Evolutionary conservation across 2,329 filamentous ascomycete species (phyloP), one percentile per base, ranked within the genome.

Genomic region (Pyricularia grisea): DNA sequence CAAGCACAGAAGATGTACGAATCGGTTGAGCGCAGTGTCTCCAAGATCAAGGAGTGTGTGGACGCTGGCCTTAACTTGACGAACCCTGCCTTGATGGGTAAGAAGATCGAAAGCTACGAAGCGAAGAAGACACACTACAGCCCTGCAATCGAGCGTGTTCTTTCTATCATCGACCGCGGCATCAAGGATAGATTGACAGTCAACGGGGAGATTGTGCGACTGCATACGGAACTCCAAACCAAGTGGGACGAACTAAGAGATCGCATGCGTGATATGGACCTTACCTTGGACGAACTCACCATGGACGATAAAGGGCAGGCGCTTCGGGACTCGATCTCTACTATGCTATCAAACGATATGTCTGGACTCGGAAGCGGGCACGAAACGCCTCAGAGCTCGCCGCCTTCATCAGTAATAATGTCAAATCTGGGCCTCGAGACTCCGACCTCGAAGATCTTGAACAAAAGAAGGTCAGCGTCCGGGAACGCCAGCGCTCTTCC

Each of bases 1-100:
- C 93, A 97, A 79, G 94, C 95, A 4, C 88, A 95, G 73, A 97
- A 97, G 81, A 97, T 99, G 93, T 94, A 93, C 76, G 93, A 97
- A 73, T 97, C 94, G 3, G 92, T 98, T 27, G 92, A 96, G 76
- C 87, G 94, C 72, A 97, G 93, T 76, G 88, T 96, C 70, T 80
- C 83, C 65, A 97, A 97, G 79, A 84, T 99, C 50, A 89, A 87
- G 71, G 93, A 97, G 75, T 89, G 88, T 4, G 83, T 97, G 20
- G 92, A 97, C 70, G 84, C 87, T 12, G 90, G 89, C 9, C 84
- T 90, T 74, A 90, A 95, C 72, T 79, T 93, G 70, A 90, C 89
- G 14, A 92, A 91, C 74, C 87, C 88, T 27, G 82, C 89, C 6
- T 82, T 84, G 1, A 85, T 95, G 80, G 83, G 84, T 71, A 96